These are phyloP conservation scores for Heliocybe sulcata DNA, from an alignment of 1,284 basidiomycete species.

Conservation along the genomic window DNA sequence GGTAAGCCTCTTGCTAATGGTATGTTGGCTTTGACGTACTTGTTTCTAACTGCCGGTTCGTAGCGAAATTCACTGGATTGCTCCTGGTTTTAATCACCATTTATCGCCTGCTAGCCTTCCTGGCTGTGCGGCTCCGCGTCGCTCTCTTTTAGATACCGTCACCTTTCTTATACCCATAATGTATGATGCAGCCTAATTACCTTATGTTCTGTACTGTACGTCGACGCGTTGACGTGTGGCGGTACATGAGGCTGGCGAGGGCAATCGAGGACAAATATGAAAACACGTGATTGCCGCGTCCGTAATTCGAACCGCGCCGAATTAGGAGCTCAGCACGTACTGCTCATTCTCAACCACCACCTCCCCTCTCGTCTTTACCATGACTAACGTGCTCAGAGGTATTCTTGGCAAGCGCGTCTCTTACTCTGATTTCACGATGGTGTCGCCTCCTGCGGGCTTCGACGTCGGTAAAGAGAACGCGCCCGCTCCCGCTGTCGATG, in stretches of 20 bases:
- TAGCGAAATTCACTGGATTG: constrained; percentile 2
- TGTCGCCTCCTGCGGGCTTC: constrained; percentile 44
- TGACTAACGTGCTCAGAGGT: constrained; percentile 59
- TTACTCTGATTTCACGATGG: constrained; percentile 63
- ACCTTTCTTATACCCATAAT: no score
- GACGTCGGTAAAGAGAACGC: constrained; percentile 61
- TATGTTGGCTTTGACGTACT: not conserved
- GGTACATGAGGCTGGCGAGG: not conserved
- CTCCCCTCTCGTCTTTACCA: constrained; percentile 1
- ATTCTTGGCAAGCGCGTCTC: constrained; percentile 61
- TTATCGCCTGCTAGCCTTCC: not conserved
- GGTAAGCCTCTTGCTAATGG: not conserved
- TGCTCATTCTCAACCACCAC: not conserved
- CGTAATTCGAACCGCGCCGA: not conserved
- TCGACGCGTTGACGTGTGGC: not conserved
- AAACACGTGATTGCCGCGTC: constrained; percentile 1
- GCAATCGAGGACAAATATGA: not conserved
- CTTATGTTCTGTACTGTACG: no score
- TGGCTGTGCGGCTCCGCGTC: not conserved
- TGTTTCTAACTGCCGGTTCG: not conserved
- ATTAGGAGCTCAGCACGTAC: not conserved
- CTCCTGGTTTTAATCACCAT: not conserved
- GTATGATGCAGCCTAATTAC: no score
- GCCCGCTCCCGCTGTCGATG: constrained; percentile 18
- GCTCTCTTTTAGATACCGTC: not conserved